Conservation (phyloP, 805 yeast species). For the Isabelozyma pseudorhagii region DNA sequence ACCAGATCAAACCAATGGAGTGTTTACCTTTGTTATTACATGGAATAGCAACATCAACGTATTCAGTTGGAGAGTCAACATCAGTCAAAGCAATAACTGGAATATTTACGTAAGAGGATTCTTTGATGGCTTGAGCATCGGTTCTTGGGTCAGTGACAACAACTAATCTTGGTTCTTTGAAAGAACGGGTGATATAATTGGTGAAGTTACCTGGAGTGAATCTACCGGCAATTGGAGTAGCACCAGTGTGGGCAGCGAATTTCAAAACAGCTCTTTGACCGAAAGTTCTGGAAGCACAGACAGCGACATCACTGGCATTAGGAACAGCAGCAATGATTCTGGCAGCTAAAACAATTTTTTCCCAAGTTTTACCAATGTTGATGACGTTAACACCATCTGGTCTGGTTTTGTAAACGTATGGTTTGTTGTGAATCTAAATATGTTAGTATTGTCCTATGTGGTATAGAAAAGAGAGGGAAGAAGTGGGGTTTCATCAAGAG, state of each 20-base stretch:
- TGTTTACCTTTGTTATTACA: constrained; percentile 99
- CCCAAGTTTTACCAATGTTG: constrained; percentile 99
- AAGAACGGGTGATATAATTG: constrained; percentile 99
- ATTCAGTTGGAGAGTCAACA: constrained; percentile 98
- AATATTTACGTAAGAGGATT: constrained; percentile 99
- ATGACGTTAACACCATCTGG: constrained; percentile 99
- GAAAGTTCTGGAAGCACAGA: constrained; percentile 97
- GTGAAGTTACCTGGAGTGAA: constrained; percentile 99
- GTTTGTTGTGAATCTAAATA: constrained; percentile 85
- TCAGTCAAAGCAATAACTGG: constrained; percentile 99
- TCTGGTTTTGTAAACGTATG: constrained; percentile 97
- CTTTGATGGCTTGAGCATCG: constrained; percentile 99
- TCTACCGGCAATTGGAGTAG: constrained; percentile 99
- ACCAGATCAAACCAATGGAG: constrained; percentile 99
- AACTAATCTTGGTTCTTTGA: constrained; percentile 99
- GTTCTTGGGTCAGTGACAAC: constrained; percentile 99
- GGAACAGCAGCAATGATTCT: constrained; percentile 99
- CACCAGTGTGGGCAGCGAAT: constrained; percentile 99
- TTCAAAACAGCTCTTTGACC: constrained; percentile 99
- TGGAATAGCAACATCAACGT: constrained; percentile 99
- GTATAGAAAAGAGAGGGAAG: background rate
- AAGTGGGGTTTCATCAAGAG: background rate
- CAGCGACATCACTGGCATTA: constrained; percentile 97
- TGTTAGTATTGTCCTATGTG: constrained; percentile 14
- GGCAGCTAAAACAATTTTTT: constrained; percentile 98